A percentile compares a stretch with the other conserved stretches of the same genome.
Evolutionary conservation across 139 green algal species (phyloP).

Genomic region (Micromonas commoda): DNA sequence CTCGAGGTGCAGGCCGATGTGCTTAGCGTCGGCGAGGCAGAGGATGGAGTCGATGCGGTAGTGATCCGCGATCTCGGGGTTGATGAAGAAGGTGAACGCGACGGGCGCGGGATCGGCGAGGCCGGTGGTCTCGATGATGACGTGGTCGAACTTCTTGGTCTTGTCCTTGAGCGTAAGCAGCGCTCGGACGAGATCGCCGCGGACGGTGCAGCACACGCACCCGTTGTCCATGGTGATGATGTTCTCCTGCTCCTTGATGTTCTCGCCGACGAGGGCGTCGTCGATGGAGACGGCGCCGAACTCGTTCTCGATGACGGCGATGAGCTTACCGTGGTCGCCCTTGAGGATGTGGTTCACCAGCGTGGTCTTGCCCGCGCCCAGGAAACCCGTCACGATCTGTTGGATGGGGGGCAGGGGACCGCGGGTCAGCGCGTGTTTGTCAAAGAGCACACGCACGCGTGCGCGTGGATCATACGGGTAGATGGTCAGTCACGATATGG

Average conservation of each 20-base stretch:
- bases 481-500: too few species aligned
- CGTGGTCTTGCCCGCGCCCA: slow-evolving; percentile 63
- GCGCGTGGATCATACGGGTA: background rate
- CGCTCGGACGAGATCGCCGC: slow-evolving; percentile 76
- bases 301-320: slow-evolving; percentile 73
- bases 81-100: slow-evolving; percentile 81
- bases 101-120: slow-evolving; percentile 84
- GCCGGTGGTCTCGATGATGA: slow-evolving; percentile 87
- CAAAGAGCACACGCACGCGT: background rate
- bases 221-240: slow-evolving; percentile 74
- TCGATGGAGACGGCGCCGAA: slow-evolving; percentile 75
- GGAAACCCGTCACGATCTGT: slow-evolving; percentile 53
- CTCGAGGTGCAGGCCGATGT: slow-evolving; percentile 68
- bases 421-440: background rate
- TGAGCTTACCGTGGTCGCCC: slow-evolving; percentile 43
- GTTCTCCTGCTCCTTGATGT: slow-evolving; percentile 63
- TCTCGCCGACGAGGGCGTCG: slow-evolving; percentile 55
- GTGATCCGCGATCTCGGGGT: slow-evolving; percentile 44
- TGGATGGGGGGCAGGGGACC: background rate
- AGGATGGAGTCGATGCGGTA: slow-evolving; percentile 55
- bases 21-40: slow-evolving; percentile 74
- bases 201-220: slow-evolving; percentile 69
- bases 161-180: slow-evolving; percentile 65
- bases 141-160: slow-evolving; percentile 65
- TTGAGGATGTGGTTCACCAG: slow-evolving; percentile 44